A percentile compares a stretch with the other conserved stretches of the same genome.
phyloP scores from a whole-genome alignment of 495 filamentous ascomycete species.

The Friedmanniomyces endolithicus region DNA sequence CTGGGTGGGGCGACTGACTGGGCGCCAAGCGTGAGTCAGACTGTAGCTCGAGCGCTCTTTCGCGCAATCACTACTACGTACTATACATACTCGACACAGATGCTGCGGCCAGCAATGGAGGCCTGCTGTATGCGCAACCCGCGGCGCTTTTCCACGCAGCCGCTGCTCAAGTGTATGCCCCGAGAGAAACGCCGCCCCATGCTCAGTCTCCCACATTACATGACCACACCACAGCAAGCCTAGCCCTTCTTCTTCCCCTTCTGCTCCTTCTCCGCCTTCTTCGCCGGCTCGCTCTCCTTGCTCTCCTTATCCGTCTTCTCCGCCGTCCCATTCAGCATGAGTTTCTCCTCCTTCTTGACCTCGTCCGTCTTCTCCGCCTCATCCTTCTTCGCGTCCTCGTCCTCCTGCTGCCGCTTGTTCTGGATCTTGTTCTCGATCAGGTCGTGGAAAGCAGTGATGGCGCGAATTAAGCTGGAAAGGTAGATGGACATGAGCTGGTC shows the following conservation, averaged over 20 bases:
- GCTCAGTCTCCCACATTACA: background rate
- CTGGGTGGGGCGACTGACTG: slow-evolving; percentile 38
- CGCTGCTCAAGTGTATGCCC: background rate
- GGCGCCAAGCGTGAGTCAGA: background rate
- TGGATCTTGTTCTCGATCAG: slow-evolving; percentile 99
- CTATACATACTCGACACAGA: slow-evolving; percentile 12
- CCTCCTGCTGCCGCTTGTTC: slow-evolving; percentile 92
- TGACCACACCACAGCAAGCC: background rate
- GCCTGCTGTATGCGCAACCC: background rate
- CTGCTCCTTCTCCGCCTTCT: slow-evolving; percentile 39
- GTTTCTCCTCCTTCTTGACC: slow-evolving; percentile 43
- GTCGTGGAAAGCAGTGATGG: slow-evolving; percentile 98
- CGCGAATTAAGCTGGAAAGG: slow-evolving; percentile 85
- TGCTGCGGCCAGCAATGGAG: background rate
- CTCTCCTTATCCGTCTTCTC: slow-evolving; percentile 46
- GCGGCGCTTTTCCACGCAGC: background rate
- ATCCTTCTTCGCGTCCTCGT: slow-evolving; percentile 74
- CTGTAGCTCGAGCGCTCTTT: background rate
- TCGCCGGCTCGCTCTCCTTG: slow-evolving; percentile 40
- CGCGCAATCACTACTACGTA: slow-evolving; percentile 1
- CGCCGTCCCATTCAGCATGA: slow-evolving; percentile 33
- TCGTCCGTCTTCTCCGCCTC: slow-evolving; percentile 46
- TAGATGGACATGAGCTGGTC: slow-evolving; percentile 98
- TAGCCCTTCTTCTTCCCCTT: slow-evolving; percentile 35
- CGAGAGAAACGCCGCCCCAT: too few species aligned